Conservation (phyloP, 495 filamentous ascomycete genomes). For the Hypoxylon rickii region DNA sequence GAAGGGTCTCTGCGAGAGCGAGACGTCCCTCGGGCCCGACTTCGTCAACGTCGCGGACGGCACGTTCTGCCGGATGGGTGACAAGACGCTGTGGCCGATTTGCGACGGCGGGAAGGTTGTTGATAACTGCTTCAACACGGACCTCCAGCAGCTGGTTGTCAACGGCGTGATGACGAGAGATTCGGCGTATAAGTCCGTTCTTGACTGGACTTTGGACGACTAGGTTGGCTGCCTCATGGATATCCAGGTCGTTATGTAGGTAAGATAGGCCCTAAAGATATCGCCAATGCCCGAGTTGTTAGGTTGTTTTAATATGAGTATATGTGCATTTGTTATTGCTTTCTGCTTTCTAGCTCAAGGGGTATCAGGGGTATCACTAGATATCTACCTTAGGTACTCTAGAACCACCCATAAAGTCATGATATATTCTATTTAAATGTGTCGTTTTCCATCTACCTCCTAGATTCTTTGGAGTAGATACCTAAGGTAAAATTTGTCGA, state of each 20-base stretch:
- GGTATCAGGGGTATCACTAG: no score
- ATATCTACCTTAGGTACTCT: no score
- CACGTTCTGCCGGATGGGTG: constrained; percentile 41
- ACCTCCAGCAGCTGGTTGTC: constrained; percentile 7
- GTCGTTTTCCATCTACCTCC: no score
- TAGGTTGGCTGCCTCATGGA: not conserved
- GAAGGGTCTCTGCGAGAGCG: constrained; percentile 32
- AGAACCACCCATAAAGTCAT: no score
- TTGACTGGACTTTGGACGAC: constrained; percentile 24
- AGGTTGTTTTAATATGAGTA: no score
- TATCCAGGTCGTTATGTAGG: not conserved
- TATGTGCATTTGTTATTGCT: no score
- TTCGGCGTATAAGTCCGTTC: constrained; percentile 17
- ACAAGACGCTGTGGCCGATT: constrained; percentile 33
- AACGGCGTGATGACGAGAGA: constrained; percentile 16
- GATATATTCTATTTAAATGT: no score
- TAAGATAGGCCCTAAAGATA: no score
- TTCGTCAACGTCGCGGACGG: constrained; percentile 29
- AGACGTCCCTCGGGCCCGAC: constrained; percentile 39
- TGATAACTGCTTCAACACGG: constrained; percentile 30
- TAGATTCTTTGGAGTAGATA: no score
- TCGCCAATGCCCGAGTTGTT: no score
- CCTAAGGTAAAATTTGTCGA: no score
- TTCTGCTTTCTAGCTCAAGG: no score
- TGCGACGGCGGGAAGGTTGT: constrained; percentile 4